A percentile compares a stretch with the other conserved stretches of the same genome.
Evolutionary conservation across 2,329 filamentous ascomycete genomes (phyloP).

Genomic region (Phoma sp.): DNA sequence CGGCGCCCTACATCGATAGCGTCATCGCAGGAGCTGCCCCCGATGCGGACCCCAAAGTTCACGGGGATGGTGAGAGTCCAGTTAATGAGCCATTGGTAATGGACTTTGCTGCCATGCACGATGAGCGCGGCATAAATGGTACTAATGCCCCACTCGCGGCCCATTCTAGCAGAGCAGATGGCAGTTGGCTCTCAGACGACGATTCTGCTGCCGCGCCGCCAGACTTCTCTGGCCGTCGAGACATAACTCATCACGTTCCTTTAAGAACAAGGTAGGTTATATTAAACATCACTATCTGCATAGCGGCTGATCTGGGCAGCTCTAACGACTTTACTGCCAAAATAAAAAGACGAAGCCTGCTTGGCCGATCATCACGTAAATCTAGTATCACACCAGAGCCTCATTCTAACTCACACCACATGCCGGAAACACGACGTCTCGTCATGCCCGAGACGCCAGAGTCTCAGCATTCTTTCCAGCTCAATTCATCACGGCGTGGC

Average conservation of each 20-base stretch:
- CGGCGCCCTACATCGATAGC: slow-evolving; percentile 37
- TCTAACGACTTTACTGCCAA: slow-evolving; percentile 35
- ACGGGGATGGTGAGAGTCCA: slow-evolving; percentile 27
- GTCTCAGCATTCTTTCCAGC: slow-evolving; percentile 17
- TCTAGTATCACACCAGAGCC: slow-evolving; percentile 21
- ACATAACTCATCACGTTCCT: slow-evolving; percentile 44
- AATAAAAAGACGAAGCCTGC: slow-evolving; percentile 23
- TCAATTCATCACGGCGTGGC: slow-evolving; percentile 25
- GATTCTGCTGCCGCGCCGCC: slow-evolving; percentile 41
- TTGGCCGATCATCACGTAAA: slow-evolving; percentile 10
- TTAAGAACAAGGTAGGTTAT: slow-evolving; percentile 44
- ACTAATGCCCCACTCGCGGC: slow-evolving; percentile 30
- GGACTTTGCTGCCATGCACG: slow-evolving; percentile 39
- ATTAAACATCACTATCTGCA: neutral
- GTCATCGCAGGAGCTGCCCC: slow-evolving; percentile 29
- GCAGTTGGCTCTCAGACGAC: slow-evolving; percentile 39
- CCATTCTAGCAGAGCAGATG: slow-evolving; percentile 17
- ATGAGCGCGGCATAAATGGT: slow-evolving; percentile 30
- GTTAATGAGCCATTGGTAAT: slow-evolving; percentile 42
- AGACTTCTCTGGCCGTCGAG: slow-evolving; percentile 43
- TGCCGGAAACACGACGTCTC: slow-evolving; percentile 11
- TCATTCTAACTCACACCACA: slow-evolving; percentile 12
- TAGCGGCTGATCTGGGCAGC: slow-evolving; percentile 25
- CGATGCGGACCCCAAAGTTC: slow-evolving; percentile 23
- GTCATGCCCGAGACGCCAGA: slow-evolving; percentile 27